These are phyloP conservation scores for Barnettozyma pratensis DNA, from an alignment of 805 yeast species.

Conservation along the genomic window DNA sequence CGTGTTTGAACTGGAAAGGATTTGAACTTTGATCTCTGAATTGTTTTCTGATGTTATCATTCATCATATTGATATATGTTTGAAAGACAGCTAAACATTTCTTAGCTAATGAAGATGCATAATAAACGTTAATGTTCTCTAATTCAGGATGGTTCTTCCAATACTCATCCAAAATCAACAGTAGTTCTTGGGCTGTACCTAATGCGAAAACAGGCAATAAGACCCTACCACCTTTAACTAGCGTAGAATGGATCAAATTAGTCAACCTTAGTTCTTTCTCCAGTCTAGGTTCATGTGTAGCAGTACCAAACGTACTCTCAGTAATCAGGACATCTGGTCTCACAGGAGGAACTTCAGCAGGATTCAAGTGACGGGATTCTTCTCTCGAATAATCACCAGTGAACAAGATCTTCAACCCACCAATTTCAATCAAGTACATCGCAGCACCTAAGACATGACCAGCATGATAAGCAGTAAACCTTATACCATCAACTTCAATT, in stretches of 20 bases:
- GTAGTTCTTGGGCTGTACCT: constrained; percentile 93
- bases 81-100: constrained; percentile 98
- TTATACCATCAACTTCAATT: constrained; percentile 86
- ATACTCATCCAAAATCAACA: constrained; percentile 88
- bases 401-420: constrained; percentile 81
- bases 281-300: constrained; percentile 86
- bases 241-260: constrained; percentile 74
- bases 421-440: constrained; percentile 93
- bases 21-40: constrained; percentile 75
- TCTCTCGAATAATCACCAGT: constrained; percentile 98
- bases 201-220: constrained; percentile 92
- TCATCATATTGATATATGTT: constrained; percentile 96
- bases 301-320: constrained; percentile 97
- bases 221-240: constrained; percentile 86
- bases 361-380: constrained; percentile 88
- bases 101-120: constrained; percentile 89
- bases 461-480: constrained; percentile 97
- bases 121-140: constrained; percentile 76
- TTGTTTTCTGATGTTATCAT: constrained; percentile 74
- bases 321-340: constrained; percentile 88
- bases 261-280: constrained; percentile 83
- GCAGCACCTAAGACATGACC: constrained; percentile 99
- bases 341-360: constrained; percentile 88
- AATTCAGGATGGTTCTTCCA: constrained; percentile 85
- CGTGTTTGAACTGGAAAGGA: constrained; percentile 86